Base-by-base conservation (phyloP, 352 stramenopile species). In the Globisporangium emineosum region DNA sequence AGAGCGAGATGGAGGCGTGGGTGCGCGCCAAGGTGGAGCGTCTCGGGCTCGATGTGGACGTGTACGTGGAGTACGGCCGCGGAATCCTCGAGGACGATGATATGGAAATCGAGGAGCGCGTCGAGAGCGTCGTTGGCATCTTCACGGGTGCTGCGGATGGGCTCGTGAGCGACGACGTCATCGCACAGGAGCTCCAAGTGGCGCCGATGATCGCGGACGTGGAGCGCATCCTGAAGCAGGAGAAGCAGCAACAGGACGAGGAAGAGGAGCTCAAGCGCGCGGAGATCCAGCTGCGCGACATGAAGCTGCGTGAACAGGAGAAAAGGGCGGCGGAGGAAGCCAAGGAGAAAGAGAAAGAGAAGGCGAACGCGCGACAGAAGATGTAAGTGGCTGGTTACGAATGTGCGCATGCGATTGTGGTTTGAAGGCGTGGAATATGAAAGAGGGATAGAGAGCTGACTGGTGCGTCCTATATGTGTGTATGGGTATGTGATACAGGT, bases 61-160 rank as follows among this genome's bases (percentile, higher is more conserved):
- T 92, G 45, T 94, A 94, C 70, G 83, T 88, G 21, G 86, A 91
- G 43, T 94, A 94, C 45, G 83, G 75, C 12, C 66, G 71, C 32
- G 73, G 86, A 37, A 83, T 92, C 56, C 63, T 94, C 8, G 72
- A 83, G 62, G 83, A 94, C 66, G 78, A 89, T 23, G 83, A 94
- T 62, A 79, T 79, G 71, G 71, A 83, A 30, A 54, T 94, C n/a
- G 71, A 73, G 19, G 86, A 92, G 69, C 83, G 83, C 56, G 81
- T 91, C 23, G 60, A 76, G 66, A 92, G 74, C 64, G 75, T 91
- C 21, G 71, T 82, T 29, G 73, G 72, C 42, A 78, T 94, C 43
- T 89, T 94, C 65, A 66, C 72, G 0, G 75, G 78, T 37, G 83
- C 83, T 4, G 77, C 73, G 0, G 79, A 91, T 32, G 83, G 79